Evolutionary conservation across 768 basidiomycete species (phyloP).

Genomic region (Tulasnella sp.): DNA sequence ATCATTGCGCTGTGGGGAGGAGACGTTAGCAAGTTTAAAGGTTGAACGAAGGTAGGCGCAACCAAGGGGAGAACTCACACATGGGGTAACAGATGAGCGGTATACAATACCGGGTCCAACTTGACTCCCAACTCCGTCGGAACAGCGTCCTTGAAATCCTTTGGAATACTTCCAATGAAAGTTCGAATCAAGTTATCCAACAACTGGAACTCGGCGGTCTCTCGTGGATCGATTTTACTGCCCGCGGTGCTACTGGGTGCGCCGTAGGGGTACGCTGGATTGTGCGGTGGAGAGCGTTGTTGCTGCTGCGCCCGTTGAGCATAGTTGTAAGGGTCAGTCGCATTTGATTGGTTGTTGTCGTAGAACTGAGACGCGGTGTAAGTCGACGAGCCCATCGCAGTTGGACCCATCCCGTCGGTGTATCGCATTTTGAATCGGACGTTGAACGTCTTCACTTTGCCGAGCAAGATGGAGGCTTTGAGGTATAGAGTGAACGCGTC

Average conservation of each 20-base stretch:
- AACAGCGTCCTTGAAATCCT: slow-evolving; percentile 12
- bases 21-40: neutral
- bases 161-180: slow-evolving; percentile 18
- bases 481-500: slow-evolving; percentile 67
- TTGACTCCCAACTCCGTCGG: slow-evolving; percentile 32
- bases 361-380: neutral
- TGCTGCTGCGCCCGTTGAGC: neutral
- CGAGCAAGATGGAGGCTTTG: slow-evolving; percentile 60
- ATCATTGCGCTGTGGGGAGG: slow-evolving; percentile 11
- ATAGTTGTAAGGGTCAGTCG: neutral
- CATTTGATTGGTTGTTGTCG: neutral
- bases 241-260: neutral
- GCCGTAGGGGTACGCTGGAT: neutral
- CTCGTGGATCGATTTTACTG: slow-evolving; percentile 11
- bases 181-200: slow-evolving; percentile 13
- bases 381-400: neutral
- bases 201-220: slow-evolving; percentile 18
- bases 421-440: slow-evolving; percentile 12
- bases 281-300: neutral
- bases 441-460: slow-evolving; percentile 26
- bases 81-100: slow-evolving; percentile 31
- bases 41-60: neutral
- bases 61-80: slow-evolving; percentile 7
- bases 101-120: slow-evolving; percentile 50
- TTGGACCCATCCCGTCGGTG: slow-evolving; percentile 7